Evolutionary conservation across 495 filamentous ascomycete species (phyloP).

Genomic region (Penicilliopsis zonata): DNA sequence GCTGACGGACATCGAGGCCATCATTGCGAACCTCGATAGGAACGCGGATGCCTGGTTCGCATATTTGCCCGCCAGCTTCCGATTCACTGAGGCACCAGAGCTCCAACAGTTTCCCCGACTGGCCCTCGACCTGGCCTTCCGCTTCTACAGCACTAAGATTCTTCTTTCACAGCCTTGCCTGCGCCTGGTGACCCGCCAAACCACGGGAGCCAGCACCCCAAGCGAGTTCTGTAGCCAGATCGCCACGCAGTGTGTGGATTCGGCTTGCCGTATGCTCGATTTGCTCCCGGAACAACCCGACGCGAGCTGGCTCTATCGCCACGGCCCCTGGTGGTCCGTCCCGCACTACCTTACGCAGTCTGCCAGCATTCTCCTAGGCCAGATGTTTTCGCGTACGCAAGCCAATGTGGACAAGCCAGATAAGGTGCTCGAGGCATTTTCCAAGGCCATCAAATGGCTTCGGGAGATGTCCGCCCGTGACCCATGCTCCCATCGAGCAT

Average conservation of each 20-base stretch:
- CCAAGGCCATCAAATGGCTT: constrained; percentile 34
- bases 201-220: constrained; percentile 1
- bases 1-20: constrained; percentile 39
- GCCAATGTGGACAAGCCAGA: constrained; percentile 25
- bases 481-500: constrained; percentile 32
- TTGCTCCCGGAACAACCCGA: constrained; percentile 33
- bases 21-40: constrained; percentile 31
- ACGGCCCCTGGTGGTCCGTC: constrained; percentile 48
- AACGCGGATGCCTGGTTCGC: constrained; percentile 37
- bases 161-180: constrained; percentile 47
- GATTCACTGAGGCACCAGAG: constrained; percentile 18
- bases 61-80: constrained; percentile 31
- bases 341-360: constrained; percentile 55
- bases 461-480: constrained; percentile 26
- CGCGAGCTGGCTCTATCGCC: constrained; percentile 28
- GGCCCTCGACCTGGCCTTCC: constrained; percentile 27
- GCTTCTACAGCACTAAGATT: constrained; percentile 42
- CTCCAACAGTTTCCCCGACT: constrained; percentile 11
- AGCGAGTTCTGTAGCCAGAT: constrained; percentile 36
- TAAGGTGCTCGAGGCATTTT: constrained; percentile 22
- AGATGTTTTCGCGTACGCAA: constrained; percentile 32
- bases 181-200: constrained; percentile 30
- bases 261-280: constrained; percentile 38
- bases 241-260: constrained; percentile 41
- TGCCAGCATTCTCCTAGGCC: constrained; percentile 42